These are phyloP conservation scores for Tricholoma bakamatsutake DNA, from an alignment of 768 basidiomycete genomes.

Conservation along the genomic window DNA sequence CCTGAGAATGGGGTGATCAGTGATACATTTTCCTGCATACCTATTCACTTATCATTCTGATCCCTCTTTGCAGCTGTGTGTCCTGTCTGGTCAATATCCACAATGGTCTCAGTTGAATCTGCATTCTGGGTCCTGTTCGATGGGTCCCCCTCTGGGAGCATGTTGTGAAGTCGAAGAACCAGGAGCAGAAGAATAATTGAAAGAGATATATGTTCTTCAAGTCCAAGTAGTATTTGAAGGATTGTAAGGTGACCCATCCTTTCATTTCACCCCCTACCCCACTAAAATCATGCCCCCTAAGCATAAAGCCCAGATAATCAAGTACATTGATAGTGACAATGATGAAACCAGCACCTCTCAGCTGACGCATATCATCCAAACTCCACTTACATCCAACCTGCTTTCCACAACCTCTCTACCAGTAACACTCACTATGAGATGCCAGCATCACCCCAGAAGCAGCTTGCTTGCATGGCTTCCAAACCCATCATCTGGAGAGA, in stretches of 20 bases:
- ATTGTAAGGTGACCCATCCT: neutral
- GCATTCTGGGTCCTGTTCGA: neutral
- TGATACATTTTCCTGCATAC: neutral
- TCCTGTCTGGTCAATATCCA: neutral
- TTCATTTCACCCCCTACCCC: neutral
- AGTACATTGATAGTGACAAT: neutral
- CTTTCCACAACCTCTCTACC: neutral
- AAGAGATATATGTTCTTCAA: neutral
- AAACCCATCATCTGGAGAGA: neutral
- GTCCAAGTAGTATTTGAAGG: neutral
- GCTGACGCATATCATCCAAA: neutral
- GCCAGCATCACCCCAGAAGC: neutral
- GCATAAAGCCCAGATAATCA: neutral
- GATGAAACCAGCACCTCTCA: neutral
- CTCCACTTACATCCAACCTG: neutral
- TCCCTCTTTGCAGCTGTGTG: neutral
- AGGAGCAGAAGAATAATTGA: neutral
- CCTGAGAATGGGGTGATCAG: neutral
- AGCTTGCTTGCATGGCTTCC: neutral
- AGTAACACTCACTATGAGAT: neutral
- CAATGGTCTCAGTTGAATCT: neutral
- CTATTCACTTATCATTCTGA: neutral
- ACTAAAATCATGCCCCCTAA: neutral
- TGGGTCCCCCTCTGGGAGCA: neutral
- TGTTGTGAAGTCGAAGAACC: neutral